Conservation (phyloP, 345 rosid species). For the Dovyalis caffra region DNA sequence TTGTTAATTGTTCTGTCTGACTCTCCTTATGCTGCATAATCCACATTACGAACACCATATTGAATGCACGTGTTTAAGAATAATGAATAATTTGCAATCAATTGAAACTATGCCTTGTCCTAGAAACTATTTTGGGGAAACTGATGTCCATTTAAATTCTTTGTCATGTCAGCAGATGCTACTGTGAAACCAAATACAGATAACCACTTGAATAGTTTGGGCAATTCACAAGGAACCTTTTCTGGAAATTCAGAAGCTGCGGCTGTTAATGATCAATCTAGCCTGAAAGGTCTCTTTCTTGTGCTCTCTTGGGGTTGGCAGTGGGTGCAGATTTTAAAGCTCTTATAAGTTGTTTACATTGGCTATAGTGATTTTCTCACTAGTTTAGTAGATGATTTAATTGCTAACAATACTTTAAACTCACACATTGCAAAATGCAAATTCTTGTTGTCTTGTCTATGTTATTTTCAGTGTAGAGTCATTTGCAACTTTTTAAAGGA, state of each 20-base stretch:
- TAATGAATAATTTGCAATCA: background rate
- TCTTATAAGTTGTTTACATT: background rate
- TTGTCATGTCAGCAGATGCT: conserved; percentile 41
- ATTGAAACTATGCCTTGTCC: background rate
- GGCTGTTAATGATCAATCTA: conserved; percentile 33
- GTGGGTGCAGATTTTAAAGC: background rate
- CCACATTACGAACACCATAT: background rate
- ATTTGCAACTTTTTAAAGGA: background rate
- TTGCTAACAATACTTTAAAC: background rate
- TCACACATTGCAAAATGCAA: background rate
- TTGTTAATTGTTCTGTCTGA: background rate
- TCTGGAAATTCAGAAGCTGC: conserved; percentile 31
- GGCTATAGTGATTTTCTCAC: background rate
- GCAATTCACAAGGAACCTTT: conserved; percentile 29
- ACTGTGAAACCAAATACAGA: conserved; percentile 38
- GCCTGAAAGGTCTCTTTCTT: conserved; percentile 45
- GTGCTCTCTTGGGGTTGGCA: background rate
- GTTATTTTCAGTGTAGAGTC: background rate
- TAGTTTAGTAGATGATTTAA: background rate
- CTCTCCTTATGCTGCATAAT: background rate
- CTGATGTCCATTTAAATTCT: conserved; percentile 15
- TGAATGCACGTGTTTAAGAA: background rate
- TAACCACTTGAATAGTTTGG: conserved; percentile 33
- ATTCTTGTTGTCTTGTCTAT: background rate
- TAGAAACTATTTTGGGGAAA: background rate